phyloP scores from a whole-genome alignment of 345 rosid species.

The Anastatica hierochuntica region DNA sequence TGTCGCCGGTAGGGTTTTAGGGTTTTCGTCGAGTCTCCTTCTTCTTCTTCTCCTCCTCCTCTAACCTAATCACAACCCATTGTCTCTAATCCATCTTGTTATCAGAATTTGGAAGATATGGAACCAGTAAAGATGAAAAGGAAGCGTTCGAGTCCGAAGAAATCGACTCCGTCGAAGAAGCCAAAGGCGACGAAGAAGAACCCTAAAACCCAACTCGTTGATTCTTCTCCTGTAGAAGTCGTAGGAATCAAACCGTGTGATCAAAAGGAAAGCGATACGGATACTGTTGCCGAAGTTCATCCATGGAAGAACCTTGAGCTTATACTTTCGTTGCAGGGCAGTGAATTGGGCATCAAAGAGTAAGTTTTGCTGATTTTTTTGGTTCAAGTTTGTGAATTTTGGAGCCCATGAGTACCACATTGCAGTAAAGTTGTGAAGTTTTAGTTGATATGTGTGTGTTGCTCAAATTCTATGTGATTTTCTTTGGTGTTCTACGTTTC shows the following conservation, averaged over 20 bases:
- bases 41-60: not conserved
- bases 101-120: too few species aligned
- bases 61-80: not conserved
- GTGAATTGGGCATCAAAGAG: conserved; percentile 41
- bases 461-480: too few species aligned
- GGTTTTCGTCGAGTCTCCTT: too few species aligned
- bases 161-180: conserved; percentile 15
- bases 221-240: conserved; percentile 12
- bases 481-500: too few species aligned
- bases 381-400: too few species aligned
- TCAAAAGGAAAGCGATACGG: conserved; percentile 4
- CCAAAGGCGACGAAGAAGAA: conserved; percentile 15
- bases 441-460: too few species aligned
- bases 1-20: conserved; percentile 12
- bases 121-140: conserved; percentile 30
- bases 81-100: not conserved
- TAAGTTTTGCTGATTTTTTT: conserved; percentile 21
- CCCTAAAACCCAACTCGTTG: conserved; percentile 21
- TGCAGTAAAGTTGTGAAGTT: too few species aligned
- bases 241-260: conserved; percentile 12
- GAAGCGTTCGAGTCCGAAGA: conserved; percentile 20
- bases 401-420: too few species aligned
- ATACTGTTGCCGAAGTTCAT: conserved; percentile 20
- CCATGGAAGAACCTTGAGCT: conserved; percentile 76
- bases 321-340: conserved; percentile 45